Base-by-base conservation (phyloP, 179 eudicot genomes). In the Sideroxylon spinosum region DNA sequence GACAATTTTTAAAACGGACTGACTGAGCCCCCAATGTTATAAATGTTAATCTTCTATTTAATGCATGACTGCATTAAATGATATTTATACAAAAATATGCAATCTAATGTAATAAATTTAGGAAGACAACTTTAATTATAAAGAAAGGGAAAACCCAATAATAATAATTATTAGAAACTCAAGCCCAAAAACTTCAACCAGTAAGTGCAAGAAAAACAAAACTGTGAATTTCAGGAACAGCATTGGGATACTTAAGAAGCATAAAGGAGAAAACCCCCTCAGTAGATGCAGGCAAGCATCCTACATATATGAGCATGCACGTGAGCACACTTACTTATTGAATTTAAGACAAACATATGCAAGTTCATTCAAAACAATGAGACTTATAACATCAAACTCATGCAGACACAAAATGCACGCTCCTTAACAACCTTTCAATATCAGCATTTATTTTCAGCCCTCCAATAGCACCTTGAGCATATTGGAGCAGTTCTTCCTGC, bases 401-500 rank as follows among this genome's bases (percentile, higher is more conserved):
- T 62, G 78, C 44, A 76, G 59, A 62, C 26, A 22, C 48, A 25
- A 16, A 50, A 56, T 49, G 65, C 14, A 8, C 11, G 49, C 48
- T 73, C 70, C 76, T 75, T 71, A 80, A 86, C 83, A 80, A 95
- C 99, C 98, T 95, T 84, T 77, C 76, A 63, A 90, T 79, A 67
- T 92, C 92, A 28, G 94, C 94, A 83, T 90, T 92, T 57, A 90
- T 73, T 91, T 95, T 95, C 82, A 95, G 76, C 78, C 99, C 97
- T 50, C 95, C 84, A 77, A 95, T 86, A 68, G 97, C 98, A 77
- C 86, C 88, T 88, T 95, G 95, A 75, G 94, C 99, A 89, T 81
- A 93, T 84, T 90, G 95, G 65, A 95, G 95, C 80, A 95, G 84
- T 87, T 95, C 98, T 86, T 93, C 97, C 68, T 91, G 89, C 84